A percentile compares a stretch with the other conserved stretches of the same genome.
These are phyloP conservation scores for Huntiella moniliformis DNA, from an alignment of 2,329 filamentous ascomycete species.

Conservation along the genomic window DNA sequence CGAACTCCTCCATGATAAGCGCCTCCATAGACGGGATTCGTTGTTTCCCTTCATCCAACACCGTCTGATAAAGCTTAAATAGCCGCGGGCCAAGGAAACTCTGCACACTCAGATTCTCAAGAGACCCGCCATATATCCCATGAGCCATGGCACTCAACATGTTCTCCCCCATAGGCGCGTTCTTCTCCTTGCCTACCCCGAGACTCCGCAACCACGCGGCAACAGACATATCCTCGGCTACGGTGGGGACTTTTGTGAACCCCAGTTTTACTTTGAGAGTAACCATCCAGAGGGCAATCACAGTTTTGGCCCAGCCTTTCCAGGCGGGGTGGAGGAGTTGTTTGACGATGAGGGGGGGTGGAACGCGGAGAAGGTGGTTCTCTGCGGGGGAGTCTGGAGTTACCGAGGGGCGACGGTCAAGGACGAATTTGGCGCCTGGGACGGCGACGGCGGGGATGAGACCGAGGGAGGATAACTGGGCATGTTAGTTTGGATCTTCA, in stretches of 20 bases:
- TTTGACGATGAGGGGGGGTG: conserved; percentile 15
- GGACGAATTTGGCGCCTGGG: conserved; percentile 9
- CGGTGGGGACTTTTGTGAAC: conserved; percentile 16
- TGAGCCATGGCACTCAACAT: conserved; percentile 59
- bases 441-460: conserved; percentile 7
- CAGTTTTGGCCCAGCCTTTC: conserved; percentile 10
- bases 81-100: conserved; percentile 33
- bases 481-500: background rate
- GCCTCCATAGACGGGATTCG: conserved; percentile 18
- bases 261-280: conserved; percentile 9
- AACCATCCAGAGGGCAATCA: conserved; percentile 10
- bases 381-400: background rate
- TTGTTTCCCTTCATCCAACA: conserved; percentile 10
- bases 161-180: conserved; percentile 40
- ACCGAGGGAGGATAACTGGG: conserved; percentile 8
- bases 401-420: background rate
- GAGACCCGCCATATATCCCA: conserved; percentile 83
- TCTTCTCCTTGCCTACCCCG: conserved; percentile 10
- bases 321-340: conserved; percentile 10
- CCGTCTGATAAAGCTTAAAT: conserved; percentile 13
- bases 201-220: conserved; percentile 20
- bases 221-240: conserved; percentile 20
- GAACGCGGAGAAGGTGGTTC: conserved; percentile 37
- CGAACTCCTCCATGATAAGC: conserved; percentile 18
- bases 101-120: conserved; percentile 58